Percentiles rank a stretch among this genome's conserved stretches.
Evolutionary conservation across 75 land plant species (phyloP).

Genomic region (Pseudotsuga menziesii): DNA sequence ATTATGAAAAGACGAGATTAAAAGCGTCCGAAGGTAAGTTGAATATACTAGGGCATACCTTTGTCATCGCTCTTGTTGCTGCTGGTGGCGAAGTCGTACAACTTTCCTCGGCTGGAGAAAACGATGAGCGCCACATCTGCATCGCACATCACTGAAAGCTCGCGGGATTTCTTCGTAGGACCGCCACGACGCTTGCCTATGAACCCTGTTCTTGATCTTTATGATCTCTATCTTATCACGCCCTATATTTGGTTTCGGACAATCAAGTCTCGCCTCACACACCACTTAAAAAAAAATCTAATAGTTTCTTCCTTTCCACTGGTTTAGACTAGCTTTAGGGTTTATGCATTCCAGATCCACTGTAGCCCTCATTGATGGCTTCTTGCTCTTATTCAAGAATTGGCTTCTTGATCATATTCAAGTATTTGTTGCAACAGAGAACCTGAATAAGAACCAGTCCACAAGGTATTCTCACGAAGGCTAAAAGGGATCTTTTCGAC

Average conservation of each 20-base stretch:
- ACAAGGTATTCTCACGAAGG: not conserved
- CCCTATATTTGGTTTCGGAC: not conserved
- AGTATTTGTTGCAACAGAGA: too few relatives aligned
- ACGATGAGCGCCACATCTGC: not conserved
- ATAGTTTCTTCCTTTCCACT: not conserved
- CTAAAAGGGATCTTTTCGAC: not conserved
- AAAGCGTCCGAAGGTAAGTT: too few relatives aligned
- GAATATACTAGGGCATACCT: too few relatives aligned
- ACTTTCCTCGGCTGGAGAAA: not conserved
- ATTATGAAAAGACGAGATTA: too few relatives aligned
- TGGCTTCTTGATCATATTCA: too few relatives aligned
- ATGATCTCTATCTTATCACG: not conserved
- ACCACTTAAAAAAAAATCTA: not conserved
- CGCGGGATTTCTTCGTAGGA: not conserved
- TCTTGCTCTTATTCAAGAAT: too few relatives aligned
- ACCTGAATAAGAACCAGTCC: not conserved
- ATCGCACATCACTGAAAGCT: not conserved
- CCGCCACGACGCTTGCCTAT: constrained; percentile 2
- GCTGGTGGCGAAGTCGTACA: not conserved
- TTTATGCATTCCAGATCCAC: not conserved
- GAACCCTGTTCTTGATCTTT: not conserved
- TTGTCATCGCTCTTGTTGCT: too few relatives aligned
- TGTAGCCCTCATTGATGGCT: too few relatives aligned
- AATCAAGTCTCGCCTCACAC: not conserved
- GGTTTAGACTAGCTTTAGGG: not conserved